Conservation (phyloP, 495 filamentous ascomycete genomes). For the Penicillium antarcticum region DNA sequence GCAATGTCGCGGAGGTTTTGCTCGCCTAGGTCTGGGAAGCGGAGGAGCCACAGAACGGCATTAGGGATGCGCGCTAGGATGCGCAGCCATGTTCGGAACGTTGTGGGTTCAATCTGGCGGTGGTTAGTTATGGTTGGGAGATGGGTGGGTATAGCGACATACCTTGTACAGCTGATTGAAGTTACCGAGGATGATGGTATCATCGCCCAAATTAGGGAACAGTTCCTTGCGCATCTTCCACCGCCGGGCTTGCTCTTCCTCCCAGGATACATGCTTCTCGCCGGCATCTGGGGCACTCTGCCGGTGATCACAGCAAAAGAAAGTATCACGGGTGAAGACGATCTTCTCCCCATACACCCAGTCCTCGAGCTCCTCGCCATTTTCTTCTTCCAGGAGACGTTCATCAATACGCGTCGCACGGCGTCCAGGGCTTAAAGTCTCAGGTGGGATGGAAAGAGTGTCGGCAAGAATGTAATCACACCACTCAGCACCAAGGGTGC, state of each 20-base stretch:
- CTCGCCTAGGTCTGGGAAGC: slow-evolving; percentile 94
- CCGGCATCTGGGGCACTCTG: slow-evolving; percentile 81
- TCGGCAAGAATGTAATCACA: slow-evolving; percentile 97
- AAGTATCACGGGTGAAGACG: slow-evolving; percentile 90
- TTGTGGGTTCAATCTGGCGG: slow-evolving; percentile 89
- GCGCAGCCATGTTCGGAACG: slow-evolving; percentile 93
- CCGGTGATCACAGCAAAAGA: slow-evolving; percentile 97
- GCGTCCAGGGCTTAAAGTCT: slow-evolving; percentile 75
- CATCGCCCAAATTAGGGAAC: slow-evolving; percentile 79
- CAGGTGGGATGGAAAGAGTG: slow-evolving; percentile 75
- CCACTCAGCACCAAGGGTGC: slow-evolving; percentile 95
- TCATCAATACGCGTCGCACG: slow-evolving; percentile 72
- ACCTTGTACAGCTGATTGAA: slow-evolving; percentile 99
- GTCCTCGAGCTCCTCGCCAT: slow-evolving; percentile 57
- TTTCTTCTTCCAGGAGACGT: slow-evolving; percentile 64
- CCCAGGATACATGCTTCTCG: slow-evolving; percentile 68
- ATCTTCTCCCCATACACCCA: slow-evolving; percentile 99
- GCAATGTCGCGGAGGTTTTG: slow-evolving; percentile 78
- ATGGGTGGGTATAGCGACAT: slow-evolving; percentile 19
- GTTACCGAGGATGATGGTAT: slow-evolving; percentile 91
- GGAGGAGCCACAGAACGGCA: slow-evolving; percentile 90
- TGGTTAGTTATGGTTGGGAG: slow-evolving; percentile 3
- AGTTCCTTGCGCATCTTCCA: slow-evolving; percentile 96
- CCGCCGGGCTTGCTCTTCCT: slow-evolving; percentile 75
- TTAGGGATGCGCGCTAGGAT: slow-evolving; percentile 86